Conservation (phyloP, 495 filamentous ascomycete genomes). For the Recurvomyces mirabilis region DNA sequence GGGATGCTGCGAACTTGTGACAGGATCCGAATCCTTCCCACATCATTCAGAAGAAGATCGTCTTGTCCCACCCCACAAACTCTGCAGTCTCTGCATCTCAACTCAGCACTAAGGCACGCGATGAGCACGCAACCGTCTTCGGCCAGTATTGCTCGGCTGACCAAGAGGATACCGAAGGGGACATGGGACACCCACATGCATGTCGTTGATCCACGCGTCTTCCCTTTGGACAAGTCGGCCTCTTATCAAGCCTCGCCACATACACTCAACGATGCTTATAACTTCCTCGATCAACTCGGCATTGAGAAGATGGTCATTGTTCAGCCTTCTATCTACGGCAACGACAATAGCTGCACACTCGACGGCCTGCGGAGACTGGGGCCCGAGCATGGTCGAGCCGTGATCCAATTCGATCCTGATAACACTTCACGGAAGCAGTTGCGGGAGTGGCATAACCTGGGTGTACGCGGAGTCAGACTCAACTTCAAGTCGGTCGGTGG, state of each 20-base stretch:
- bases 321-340: constrained; percentile 42
- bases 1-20: too few relatives aligned
- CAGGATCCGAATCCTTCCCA: too few relatives aligned
- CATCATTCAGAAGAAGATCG: too few relatives aligned
- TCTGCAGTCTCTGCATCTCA: too few relatives aligned
- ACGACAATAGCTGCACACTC: constrained; percentile 43
- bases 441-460: constrained; percentile 37
- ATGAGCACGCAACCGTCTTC: too few relatives aligned
- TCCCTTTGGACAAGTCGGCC: constrained; percentile 11
- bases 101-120: too few relatives aligned
- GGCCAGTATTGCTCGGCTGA: constrained; percentile 7
- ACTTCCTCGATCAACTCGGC: constrained; percentile 11
- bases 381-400: constrained; percentile 36
- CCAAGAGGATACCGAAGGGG: constrained; percentile 13
- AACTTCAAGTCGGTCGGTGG: constrained; percentile 40
- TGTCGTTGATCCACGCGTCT: constrained; percentile 34
- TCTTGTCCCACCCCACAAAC: too few relatives aligned
- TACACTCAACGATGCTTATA: constrained; percentile 12
- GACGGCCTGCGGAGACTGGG: constrained; percentile 30
- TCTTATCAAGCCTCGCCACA: constrained; percentile 14
- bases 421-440: constrained; percentile 29
- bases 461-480: constrained; percentile 41
- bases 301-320: constrained; percentile 34
- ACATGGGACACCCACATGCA: constrained; percentile 46
- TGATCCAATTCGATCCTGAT: constrained; percentile 41